These are phyloP conservation scores for Yamadazyma philogaea DNA, from an alignment of 805 yeast species.

Conservation along the genomic window DNA sequence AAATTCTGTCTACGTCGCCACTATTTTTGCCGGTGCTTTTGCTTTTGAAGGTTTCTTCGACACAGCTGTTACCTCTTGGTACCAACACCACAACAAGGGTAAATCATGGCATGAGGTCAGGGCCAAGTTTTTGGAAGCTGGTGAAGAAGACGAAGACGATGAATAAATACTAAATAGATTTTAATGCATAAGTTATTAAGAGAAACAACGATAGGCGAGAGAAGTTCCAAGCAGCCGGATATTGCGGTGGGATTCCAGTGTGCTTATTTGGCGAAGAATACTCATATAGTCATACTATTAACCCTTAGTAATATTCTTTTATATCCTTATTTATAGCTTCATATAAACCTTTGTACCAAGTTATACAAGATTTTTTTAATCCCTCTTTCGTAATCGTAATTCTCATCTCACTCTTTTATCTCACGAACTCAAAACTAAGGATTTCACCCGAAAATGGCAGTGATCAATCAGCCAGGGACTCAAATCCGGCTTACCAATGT, in stretches of 20 bases:
- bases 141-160: conserved; percentile 58
- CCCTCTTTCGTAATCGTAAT: too few species aligned
- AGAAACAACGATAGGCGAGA: not conserved
- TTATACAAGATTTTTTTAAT: too few species aligned
- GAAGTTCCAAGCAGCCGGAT: not conserved
- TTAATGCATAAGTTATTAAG: conserved; percentile 8
- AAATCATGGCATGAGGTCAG: conserved; percentile 83
- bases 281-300: too few species aligned
- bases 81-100: conserved; percentile 76
- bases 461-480: conserved; percentile 81
- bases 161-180: conserved; percentile 16
- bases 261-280: too few species aligned
- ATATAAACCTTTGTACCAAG: too few species aligned
- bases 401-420: conserved; percentile 1
- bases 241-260: too few species aligned
- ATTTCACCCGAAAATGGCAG: conserved; percentile 26
- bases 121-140: conserved; percentile 52
- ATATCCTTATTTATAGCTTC: too few species aligned
- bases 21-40: conserved; percentile 81
- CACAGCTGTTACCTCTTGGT: conserved; percentile 62
- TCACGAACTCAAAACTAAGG: not conserved
- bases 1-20: conserved; percentile 83
- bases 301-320: too few species aligned
- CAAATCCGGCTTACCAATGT: conserved; percentile 93
- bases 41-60: conserved; percentile 80